phyloP scores from a whole-genome alignment of 257 asterid genomes.

The Buddleja alternifolia region DNA sequence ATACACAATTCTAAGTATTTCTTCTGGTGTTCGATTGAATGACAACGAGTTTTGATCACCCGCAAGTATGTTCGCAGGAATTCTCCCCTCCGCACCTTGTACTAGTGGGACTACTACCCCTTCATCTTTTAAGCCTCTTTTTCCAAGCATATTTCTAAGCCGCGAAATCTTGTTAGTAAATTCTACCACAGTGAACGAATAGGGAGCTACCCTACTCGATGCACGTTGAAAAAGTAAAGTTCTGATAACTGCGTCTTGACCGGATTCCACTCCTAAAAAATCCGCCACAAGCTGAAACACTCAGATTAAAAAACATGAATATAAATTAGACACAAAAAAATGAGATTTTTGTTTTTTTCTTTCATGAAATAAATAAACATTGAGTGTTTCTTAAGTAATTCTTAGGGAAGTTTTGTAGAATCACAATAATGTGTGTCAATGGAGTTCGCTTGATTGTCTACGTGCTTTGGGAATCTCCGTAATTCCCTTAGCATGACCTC shows the following conservation, averaged over 20 bases:
- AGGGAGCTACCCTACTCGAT: constrained; percentile 20
- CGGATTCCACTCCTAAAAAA: constrained; percentile 57
- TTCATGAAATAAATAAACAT: no score
- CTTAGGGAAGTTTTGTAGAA: no score
- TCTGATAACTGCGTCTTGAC: constrained; percentile 55
- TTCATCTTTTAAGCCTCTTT: constrained; percentile 48
- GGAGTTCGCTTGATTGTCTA: no score
- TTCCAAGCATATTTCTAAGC: constrained; percentile 44
- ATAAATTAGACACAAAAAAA: no score
- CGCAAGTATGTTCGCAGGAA: constrained; percentile 40
- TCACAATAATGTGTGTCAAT: no score
- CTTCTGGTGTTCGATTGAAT: constrained; percentile 41
- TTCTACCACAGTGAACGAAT: constrained; percentile 41
- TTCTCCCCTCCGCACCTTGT: constrained; percentile 42
- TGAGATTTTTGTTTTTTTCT: no score
- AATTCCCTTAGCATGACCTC: no score
- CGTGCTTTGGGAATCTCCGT: no score
- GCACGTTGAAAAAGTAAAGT: constrained; percentile 30
- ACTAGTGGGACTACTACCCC: constrained; percentile 35
- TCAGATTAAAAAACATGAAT: neutral
- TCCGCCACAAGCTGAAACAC: constrained; percentile 45
- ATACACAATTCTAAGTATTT: constrained; percentile 51
- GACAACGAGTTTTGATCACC: constrained; percentile 40
- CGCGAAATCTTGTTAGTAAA: constrained; percentile 39
- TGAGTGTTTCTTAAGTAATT: no score